Base-by-base conservation (phyloP, 2,329 filamentous ascomycete species). In the Plenodomus lindquistii region DNA sequence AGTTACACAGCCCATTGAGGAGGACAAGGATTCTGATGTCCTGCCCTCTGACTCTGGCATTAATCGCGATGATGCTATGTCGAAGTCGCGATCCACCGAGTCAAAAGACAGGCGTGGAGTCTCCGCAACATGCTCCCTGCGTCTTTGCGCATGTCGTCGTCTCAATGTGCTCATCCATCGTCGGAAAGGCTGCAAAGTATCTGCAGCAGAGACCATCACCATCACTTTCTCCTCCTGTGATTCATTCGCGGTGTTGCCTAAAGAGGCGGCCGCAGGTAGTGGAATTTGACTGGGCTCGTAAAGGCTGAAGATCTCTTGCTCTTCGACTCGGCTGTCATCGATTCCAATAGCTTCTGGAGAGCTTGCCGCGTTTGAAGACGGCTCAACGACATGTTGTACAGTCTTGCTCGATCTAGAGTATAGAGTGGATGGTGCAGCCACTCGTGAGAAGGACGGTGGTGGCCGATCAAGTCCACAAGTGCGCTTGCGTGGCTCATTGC, bases 1-100 rank as follows among this genome's bases (percentile, higher is more conserved):
- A n/a, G 86, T 84, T 34, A 97, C 84, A 64, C 92, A 91, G 2
- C 83, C 87, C 50, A 89, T 85, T 0, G 91, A 95, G 6, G 88
- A 90, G 1, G 81, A 81, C 11, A 89, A 89, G 2, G 87, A 88
- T 7, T 59, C 71, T 36, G 71, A 75, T 42, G 74, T 73, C 46
- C 67, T 72, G 50, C 77, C 77, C 29, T 48, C 27, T 3, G 60
- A 59, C 36, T 57, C 54, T 4, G 44, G 46, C 7, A 57, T 16
- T n/a, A 48, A 40, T 4, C 42, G 22, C 1, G 51, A 41, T 13
- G 54, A 52, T 4, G 48, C 50, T 10, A 59, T 37, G n/a, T 48
- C 22, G 3, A 47, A 44, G 6, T 57, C 44, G 11, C 44, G 50
- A 6, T 60, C 50, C 0, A 46, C 38, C 7, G 53, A 65, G 44